phyloP scores from a whole-genome alignment of 306 rosid genomes.

The Lotus japonicus region DNA sequence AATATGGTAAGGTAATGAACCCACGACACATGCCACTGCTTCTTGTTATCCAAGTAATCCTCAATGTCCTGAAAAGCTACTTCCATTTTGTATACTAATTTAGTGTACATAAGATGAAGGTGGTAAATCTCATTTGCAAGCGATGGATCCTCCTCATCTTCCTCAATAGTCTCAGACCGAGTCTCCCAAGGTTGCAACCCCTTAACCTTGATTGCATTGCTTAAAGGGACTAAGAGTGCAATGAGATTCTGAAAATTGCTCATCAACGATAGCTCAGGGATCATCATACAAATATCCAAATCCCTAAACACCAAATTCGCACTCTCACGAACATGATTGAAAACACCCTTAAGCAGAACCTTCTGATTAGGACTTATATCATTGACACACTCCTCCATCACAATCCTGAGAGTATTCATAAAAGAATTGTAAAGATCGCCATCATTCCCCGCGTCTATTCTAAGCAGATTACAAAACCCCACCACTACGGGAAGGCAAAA shows the following conservation, averaged over 20 bases:
- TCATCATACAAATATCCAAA: too few relatives aligned
- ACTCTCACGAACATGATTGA: slow-evolving; percentile 47
- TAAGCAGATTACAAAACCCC: slow-evolving; percentile 64
- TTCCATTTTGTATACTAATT: slow-evolving; percentile 44
- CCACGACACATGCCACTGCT: slow-evolving; percentile 15
- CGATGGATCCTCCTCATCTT: slow-evolving; percentile 1
- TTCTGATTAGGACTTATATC: not conserved
- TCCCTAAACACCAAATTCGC: not conserved
- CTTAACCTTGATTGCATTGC: not conserved
- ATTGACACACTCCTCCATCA: too few relatives aligned
- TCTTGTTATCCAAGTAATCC: slow-evolving; percentile 17
- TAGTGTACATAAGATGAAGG: slow-evolving; percentile 25
- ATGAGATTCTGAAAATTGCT: slow-evolving; percentile 31
- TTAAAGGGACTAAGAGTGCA: slow-evolving; percentile 38
- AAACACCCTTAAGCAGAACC: slow-evolving; percentile 38
- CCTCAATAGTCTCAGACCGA: slow-evolving; percentile 12
- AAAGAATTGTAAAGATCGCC: too few relatives aligned
- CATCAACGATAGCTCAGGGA: too few relatives aligned
- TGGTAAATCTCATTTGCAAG: slow-evolving; percentile 37
- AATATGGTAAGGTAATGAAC: slow-evolving; percentile 50
- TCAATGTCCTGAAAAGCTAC: slow-evolving; percentile 46
- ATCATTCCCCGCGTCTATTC: slow-evolving; percentile 26
- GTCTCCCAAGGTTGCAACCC: not conserved
- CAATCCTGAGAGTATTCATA: too few relatives aligned
- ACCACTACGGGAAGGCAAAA: slow-evolving; percentile 38